Conservation (phyloP, 345 rosid genomes). For the Hypericum androsaemum region DNA sequence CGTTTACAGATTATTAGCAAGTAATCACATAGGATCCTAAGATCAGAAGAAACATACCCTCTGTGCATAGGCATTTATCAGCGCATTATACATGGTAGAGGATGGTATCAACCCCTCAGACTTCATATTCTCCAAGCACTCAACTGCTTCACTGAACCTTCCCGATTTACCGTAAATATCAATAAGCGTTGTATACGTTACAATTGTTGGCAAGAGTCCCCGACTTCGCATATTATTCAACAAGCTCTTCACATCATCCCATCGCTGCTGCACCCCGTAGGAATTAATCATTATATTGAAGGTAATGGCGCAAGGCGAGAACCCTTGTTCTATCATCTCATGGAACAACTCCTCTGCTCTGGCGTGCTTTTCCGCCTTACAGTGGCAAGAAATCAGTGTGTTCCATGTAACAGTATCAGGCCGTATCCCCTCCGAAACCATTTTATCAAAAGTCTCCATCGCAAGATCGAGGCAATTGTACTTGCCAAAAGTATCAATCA, state of each 20-base stretch:
- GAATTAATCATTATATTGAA: slow-evolving; percentile 87
- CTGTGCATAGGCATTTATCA: slow-evolving; percentile 94
- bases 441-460: slow-evolving; percentile 45
- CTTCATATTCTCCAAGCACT: slow-evolving; percentile 85
- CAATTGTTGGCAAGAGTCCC: slow-evolving; percentile 57
- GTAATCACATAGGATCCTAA: slow-evolving; percentile 7
- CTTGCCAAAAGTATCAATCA: slow-evolving; percentile 80
- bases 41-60: slow-evolving; percentile 41
- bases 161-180: slow-evolving; percentile 87
- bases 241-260: slow-evolving; percentile 70
- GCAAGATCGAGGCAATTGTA: too few species aligned
- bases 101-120: slow-evolving; percentile 66
- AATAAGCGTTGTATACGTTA: slow-evolving; percentile 83
- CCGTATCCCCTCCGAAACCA: slow-evolving; percentile 67
- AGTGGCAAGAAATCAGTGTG: slow-evolving; percentile 84
- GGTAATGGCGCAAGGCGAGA: slow-evolving; percentile 66
- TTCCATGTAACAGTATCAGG: slow-evolving; percentile 91
- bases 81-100: slow-evolving; percentile 85
- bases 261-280: slow-evolving; percentile 69
- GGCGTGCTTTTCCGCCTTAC: slow-evolving; percentile 60
- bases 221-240: slow-evolving; percentile 53
- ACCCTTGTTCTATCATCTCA: slow-evolving; percentile 66
- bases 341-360: slow-evolving; percentile 73
- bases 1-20: background rate
- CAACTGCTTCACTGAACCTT: slow-evolving; percentile 72